Conservation (phyloP, 305 asterid genomes). For the Rubia tinctorum region DNA sequence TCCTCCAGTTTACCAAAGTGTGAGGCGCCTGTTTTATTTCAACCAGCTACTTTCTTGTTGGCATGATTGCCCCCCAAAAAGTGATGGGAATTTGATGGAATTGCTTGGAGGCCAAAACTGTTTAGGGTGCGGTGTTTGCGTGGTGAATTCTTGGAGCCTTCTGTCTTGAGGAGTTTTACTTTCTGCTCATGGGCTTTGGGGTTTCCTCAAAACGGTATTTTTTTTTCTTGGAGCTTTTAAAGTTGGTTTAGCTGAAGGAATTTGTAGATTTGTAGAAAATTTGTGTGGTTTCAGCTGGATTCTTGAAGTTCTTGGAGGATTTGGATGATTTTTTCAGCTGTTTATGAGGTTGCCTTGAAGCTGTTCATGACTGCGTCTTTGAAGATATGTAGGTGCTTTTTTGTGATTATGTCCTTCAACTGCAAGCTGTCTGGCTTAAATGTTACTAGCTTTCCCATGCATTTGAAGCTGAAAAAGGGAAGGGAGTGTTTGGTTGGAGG, state of each 20-base stretch:
- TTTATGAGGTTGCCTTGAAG: constrained; percentile 28
- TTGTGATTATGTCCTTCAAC: constrained; percentile 50
- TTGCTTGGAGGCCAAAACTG: constrained; percentile 7
- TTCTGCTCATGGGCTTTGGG: constrained; percentile 4
- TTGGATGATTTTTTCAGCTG: constrained; percentile 32
- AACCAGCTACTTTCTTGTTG: constrained; percentile 34
- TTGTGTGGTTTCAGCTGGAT: constrained; percentile 12
- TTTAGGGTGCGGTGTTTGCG: constrained; percentile 5
- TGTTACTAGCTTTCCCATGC: constrained; percentile 32
- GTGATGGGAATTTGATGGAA: constrained; percentile 30
- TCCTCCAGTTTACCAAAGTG: constrained; percentile 33
- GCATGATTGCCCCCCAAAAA: constrained; percentile 35
- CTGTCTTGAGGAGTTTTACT: constrained; percentile 27
- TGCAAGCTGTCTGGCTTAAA: constrained; percentile 33
- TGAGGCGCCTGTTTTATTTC: constrained; percentile 16
- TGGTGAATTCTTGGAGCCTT: constrained; percentile 20
- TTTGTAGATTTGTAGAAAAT: constrained; percentile 17
- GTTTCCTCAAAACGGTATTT: constrained; percentile 10
- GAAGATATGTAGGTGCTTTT: constrained; percentile 39
- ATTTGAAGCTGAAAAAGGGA: constrained; percentile 33
- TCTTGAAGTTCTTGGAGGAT: constrained; percentile 9
- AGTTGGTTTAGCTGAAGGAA: constrained; percentile 7
- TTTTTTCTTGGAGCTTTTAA: constrained; percentile 19
- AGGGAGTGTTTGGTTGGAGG: constrained; percentile 31
- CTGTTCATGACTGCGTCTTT: constrained; percentile 25